Base-by-base conservation (phyloP, 78 protist species). In the Planoprotostelium fungivorum region DNA sequence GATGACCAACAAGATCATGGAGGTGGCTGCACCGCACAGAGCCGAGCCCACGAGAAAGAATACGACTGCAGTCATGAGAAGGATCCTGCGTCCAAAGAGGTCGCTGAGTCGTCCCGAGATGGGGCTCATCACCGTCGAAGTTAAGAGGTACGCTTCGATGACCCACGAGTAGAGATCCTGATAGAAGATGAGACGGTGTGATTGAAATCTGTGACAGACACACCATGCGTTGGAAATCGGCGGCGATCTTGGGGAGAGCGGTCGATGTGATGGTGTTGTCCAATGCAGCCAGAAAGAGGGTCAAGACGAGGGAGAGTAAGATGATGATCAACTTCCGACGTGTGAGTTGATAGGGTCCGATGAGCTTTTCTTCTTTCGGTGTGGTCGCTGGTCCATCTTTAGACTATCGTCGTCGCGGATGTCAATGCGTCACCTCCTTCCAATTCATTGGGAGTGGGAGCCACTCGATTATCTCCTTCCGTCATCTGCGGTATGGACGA, bases 81-180 rank as follows among this genome's bases (percentile, higher is more conserved):
- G 87, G 5, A 31, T 31, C 34, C 89, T 89, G 35, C 86, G 88
- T 38, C 95, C 95, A 93, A 90, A 90, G 29, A 93, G 88, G 38
- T 93, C 95, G 34, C 89, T 84, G 86, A 90, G 89, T 63, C 89
- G 88, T 73, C 95, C 95, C 84, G 86, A 93, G 34, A 93, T 73
- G 10, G 95, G 95, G 1, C 88, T 35, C 29, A 85, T 86, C 0
- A 90, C 34, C 0, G 95, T 93, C 29, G 93, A 90, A 0, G 93
- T 90, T 28, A 93, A 88, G 1, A 93, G 31, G 37, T 93, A 93
- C 34, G 89, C 88, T 28, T 91, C 88, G 23, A 93, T 86, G 0
- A 93, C 91, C 95, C 95, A 93, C 29, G 93, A 84, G 16, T 51
- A 51, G 16, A 51, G 73, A 51, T 51, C 73, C 73, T 51, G 16